Evolutionary conservation across 2,329 filamentous ascomycete species (phyloP).

Genomic region (Penicillium sp.): DNA sequence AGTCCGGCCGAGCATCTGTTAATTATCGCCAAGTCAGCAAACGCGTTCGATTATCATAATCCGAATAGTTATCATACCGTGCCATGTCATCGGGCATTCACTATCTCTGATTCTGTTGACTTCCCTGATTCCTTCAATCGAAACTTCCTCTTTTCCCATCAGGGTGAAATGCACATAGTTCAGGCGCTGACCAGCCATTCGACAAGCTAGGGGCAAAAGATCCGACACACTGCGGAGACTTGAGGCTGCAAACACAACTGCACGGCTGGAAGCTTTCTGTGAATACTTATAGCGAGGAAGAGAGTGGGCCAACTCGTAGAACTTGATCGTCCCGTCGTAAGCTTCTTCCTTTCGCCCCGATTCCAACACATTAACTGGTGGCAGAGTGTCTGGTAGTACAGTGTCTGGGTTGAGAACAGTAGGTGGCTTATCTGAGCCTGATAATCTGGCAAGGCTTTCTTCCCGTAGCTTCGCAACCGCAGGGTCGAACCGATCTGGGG

Average conservation of each 20-base stretch:
- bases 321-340: constrained; percentile 68
- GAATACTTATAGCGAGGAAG: constrained; percentile 58
- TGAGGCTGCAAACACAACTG: constrained; percentile 73
- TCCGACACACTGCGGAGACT: constrained; percentile 70
- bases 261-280: constrained; percentile 60
- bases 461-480: constrained; percentile 20
- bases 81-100: constrained; percentile 65
- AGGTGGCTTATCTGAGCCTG: constrained; percentile 11
- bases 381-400: constrained; percentile 11
- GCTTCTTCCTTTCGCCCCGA: constrained; percentile 33
- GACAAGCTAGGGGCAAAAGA: constrained; percentile 78
- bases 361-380: constrained; percentile 15
- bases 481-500: constrained; percentile 33
- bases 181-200: constrained; percentile 69
- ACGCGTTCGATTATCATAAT: constrained; percentile 38
- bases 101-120: constrained; percentile 74
- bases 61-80: constrained; percentile 52
- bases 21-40: constrained; percentile 1
- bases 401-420: constrained; percentile 10
- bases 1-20: constrained; percentile 71
- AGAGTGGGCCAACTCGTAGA: constrained; percentile 63
- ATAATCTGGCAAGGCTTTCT: constrained; percentile 6
- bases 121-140: constrained; percentile 66
- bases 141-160: constrained; percentile 70
- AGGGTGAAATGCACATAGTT: constrained; percentile 81